A percentile compares a stretch with the other conserved stretches of the same genome.
These are phyloP conservation scores for Ilyonectria robusta DNA, from an alignment of 2,329 filamentous ascomycete genomes.

Conservation along the genomic window DNA sequence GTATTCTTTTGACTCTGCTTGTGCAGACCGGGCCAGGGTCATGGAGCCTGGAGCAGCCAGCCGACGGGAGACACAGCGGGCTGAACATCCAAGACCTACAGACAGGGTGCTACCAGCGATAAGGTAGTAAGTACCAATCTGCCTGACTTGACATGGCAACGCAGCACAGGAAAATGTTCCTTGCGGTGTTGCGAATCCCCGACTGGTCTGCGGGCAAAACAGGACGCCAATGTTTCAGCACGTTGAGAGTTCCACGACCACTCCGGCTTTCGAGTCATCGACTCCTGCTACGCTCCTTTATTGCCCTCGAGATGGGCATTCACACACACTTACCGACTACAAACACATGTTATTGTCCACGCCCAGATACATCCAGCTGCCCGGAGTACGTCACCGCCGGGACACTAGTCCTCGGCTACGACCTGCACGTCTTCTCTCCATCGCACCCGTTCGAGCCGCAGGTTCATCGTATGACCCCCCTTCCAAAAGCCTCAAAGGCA, in stretches of 20 bases:
- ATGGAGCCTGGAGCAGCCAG: not conserved
- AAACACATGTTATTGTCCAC: conserved; percentile 13
- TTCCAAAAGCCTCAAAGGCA: not conserved
- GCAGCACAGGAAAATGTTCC: conserved; percentile 1
- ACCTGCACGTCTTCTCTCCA: not conserved
- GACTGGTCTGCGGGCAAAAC: not conserved
- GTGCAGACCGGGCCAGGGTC: conserved; percentile 1
- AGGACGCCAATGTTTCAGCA: conserved; percentile 3
- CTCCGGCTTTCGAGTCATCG: not conserved
- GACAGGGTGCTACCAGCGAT: not conserved
- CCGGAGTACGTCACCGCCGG: conserved; percentile 22
- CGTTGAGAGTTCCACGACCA: not conserved
- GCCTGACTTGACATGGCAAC: conserved; percentile 12
- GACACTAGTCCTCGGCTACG: conserved; percentile 14
- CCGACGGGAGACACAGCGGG: not conserved
- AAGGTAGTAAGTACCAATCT: conserved; percentile 2
- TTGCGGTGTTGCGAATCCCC: conserved; percentile 2
- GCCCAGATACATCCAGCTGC: conserved; percentile 5
- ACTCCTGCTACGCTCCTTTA: too few species aligned
- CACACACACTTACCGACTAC: not conserved
- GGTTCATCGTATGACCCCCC: conserved; percentile 24
- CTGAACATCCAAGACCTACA: conserved; percentile 8
- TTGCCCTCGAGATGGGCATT: not conserved
- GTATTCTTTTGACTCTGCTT: conserved; percentile 3
- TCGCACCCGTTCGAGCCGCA: not conserved